Percentiles rank a stretch among this genome's conserved stretches.
These are phyloP conservation scores for Pichia cactophila DNA, from an alignment of 1,139 yeast species.

Conservation along the genomic window DNA sequence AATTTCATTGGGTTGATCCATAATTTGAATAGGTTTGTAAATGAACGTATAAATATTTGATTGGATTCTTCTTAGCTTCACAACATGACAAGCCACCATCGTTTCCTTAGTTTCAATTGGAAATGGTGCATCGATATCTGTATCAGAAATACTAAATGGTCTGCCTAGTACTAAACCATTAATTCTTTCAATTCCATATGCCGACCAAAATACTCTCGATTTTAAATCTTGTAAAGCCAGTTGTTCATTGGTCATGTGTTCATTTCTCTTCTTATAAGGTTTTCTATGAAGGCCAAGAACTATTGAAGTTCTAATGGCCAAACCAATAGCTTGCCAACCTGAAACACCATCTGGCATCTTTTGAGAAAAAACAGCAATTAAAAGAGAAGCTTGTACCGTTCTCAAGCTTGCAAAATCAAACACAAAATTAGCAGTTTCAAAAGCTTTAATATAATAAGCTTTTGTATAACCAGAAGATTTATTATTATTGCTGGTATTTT, in stretches of 20 bases:
- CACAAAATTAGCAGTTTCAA: slow-evolving; percentile 32
- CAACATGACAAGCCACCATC: slow-evolving; percentile 29
- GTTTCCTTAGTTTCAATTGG: slow-evolving; percentile 18
- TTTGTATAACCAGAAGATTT: slow-evolving; percentile 34
- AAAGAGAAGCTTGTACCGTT: slow-evolving; percentile 27
- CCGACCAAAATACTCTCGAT: slow-evolving; percentile 25
- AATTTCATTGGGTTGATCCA: slow-evolving; percentile 19
- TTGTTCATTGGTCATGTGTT: slow-evolving; percentile 2
- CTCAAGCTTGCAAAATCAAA: slow-evolving; percentile 19
- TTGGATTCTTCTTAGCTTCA: slow-evolving; percentile 30
- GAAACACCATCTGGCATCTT: slow-evolving; percentile 28
- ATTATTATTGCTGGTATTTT: slow-evolving; percentile 36
- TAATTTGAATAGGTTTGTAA: slow-evolving; percentile 22
- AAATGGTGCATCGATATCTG: slow-evolving; percentile 24
- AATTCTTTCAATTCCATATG: slow-evolving; percentile 24
- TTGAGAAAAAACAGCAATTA: slow-evolving; percentile 27
- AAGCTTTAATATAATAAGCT: slow-evolving; percentile 40
- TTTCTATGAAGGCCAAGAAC: slow-evolving; percentile 26
- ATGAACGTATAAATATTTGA: slow-evolving; percentile 29
- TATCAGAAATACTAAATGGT: slow-evolving; percentile 24
- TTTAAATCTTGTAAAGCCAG: slow-evolving; percentile 12
- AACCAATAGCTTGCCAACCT: slow-evolving; percentile 28
- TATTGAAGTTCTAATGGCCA: slow-evolving; percentile 25
- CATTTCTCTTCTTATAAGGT: slow-evolving; percentile 13
- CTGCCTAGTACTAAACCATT: slow-evolving; percentile 24